These are phyloP conservation scores for Tricholomella constricta DNA, from an alignment of 768 basidiomycete genomes.

Conservation along the genomic window DNA sequence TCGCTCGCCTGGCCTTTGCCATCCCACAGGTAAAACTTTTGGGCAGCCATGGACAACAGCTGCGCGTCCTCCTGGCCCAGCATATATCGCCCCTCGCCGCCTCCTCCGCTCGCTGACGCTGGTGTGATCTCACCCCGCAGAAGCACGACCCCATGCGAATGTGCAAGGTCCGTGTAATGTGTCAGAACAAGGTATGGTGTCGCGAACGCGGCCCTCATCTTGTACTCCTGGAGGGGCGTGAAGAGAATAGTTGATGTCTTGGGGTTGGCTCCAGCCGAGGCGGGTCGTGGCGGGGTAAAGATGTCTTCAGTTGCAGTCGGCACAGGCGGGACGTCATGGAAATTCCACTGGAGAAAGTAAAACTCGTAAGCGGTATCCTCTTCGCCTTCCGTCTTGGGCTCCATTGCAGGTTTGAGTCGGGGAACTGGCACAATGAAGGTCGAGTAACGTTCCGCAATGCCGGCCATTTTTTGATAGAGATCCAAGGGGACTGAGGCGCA, in stretches of 20 bases:
- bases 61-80: slow-evolving; percentile 85
- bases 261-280: slow-evolving; percentile 40
- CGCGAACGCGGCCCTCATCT: slow-evolving; percentile 78
- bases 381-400: slow-evolving; percentile 28
- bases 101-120: slow-evolving; percentile 42
- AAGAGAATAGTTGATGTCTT: slow-evolving; percentile 78
- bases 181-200: slow-evolving; percentile 91
- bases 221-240: slow-evolving; percentile 94
- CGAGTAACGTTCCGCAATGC: slow-evolving; percentile 65
- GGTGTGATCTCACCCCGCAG: slow-evolving; percentile 92
- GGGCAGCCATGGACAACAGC: slow-evolving; percentile 73
- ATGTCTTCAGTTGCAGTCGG: slow-evolving; percentile 52
- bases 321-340: slow-evolving; percentile 69
- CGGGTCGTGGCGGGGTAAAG: slow-evolving; percentile 38
- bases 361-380: slow-evolving; percentile 66
- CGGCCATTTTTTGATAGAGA: slow-evolving; percentile 71
- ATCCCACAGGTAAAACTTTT: slow-evolving; percentile 83
- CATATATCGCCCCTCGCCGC: slow-evolving; percentile 50
- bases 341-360: slow-evolving; percentile 88
- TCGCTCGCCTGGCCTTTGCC: slow-evolving; percentile 34
- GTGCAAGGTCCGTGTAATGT: slow-evolving; percentile 85
- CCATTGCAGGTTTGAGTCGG: slow-evolving; percentile 37
- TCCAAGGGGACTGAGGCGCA: slow-evolving; percentile 79
- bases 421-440: slow-evolving; percentile 84
- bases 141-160: slow-evolving; percentile 80